Evolutionary conservation across 148 eudicot genomes (phyloP).

Genomic region (Rhododendron vialii): DNA sequence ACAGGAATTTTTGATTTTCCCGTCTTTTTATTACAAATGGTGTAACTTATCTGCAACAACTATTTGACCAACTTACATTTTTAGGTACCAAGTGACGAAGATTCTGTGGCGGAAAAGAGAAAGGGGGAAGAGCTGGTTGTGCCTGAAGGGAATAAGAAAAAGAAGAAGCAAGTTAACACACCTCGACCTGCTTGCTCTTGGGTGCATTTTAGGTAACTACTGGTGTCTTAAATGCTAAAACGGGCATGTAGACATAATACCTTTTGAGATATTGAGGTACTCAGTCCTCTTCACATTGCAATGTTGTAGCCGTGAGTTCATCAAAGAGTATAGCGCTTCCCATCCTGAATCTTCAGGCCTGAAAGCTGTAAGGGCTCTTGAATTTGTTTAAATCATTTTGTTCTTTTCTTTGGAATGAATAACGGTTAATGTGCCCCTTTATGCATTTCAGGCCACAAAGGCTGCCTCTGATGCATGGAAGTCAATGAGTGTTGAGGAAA

Average conservation of each 20-base stretch:
- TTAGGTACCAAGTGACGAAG: constrained; percentile 24
- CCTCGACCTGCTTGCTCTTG: constrained; percentile 53
- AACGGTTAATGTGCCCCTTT: background rate
- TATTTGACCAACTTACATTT: background rate
- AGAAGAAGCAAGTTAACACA: constrained; percentile 27
- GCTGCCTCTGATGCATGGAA: constrained; percentile 52
- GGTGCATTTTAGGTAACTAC: constrained; percentile 41
- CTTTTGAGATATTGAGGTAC: background rate
- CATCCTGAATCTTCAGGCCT: constrained; percentile 48
- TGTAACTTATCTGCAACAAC: background rate
- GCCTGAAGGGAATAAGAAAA: constrained; percentile 32
- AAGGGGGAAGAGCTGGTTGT: constrained; percentile 23
- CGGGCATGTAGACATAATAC: background rate
- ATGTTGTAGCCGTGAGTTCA: constrained; percentile 35
- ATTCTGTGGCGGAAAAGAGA: constrained; percentile 18
- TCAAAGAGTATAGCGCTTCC: constrained; percentile 44
- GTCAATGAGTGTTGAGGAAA: constrained; percentile 37
- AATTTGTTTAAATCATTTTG: background rate
- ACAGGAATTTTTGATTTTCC: background rate
- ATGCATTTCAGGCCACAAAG: constrained; percentile 32
- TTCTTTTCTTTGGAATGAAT: background rate
- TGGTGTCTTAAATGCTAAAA: background rate
- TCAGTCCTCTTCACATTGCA: background rate
- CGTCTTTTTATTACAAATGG: background rate
- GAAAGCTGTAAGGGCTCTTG: constrained; percentile 29